Evolutionary conservation across 2,329 filamentous ascomycete species (phyloP), one percentile per base, ranked within the genome.

Genomic region (Colletotrichum eleusines): DNA sequence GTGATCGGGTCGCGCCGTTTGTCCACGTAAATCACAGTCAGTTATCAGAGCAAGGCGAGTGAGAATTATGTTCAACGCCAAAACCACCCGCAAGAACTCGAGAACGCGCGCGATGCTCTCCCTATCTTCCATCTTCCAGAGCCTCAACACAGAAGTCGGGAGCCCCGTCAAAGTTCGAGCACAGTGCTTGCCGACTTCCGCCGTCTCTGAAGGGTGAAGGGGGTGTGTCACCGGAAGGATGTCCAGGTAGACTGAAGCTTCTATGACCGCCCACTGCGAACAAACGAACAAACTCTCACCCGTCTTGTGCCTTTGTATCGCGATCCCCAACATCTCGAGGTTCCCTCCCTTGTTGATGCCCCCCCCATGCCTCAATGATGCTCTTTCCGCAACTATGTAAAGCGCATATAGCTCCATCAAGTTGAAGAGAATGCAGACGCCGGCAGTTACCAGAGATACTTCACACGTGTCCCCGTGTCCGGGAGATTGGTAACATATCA

Each of bases 151-250:
- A 73, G 5, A 71, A 62, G 66, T 72, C 72, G 7, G 72, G 63
- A 4, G 72, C 66, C 23, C 62, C 72, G 63, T 73, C 72, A 55
- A 67, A 73, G n/a, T 33, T 72, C 69, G n/a, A 73, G 55, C 9
- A 72, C 66, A 6, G 66, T 63, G 18, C 65, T n/a, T n/a, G n/a
- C n/a, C n/a, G n/a, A n/a, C n/a, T n/a, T n/a, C n/a, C 33, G 11
- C 35, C 54, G 40, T 57, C 11, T 40, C 12, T 40, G n/a, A 26
- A 40, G 1, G 33, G 0, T 12, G 9, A 40, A 1, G 50, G 9
- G 11, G 11, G n/a, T 7, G 3, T n/a, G n/a, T n/a, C n/a, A 26
- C 46, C 3, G 5, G 46, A 14, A 26, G 46, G 23, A 16, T 16
- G 1, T 28, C 9, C 23, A 28, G 6, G 14, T 18, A 9, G 14